Evolutionary conservation across 2,329 filamentous ascomycete species (phyloP).

Genomic region (Atkinsonella hypoxylon): DNA sequence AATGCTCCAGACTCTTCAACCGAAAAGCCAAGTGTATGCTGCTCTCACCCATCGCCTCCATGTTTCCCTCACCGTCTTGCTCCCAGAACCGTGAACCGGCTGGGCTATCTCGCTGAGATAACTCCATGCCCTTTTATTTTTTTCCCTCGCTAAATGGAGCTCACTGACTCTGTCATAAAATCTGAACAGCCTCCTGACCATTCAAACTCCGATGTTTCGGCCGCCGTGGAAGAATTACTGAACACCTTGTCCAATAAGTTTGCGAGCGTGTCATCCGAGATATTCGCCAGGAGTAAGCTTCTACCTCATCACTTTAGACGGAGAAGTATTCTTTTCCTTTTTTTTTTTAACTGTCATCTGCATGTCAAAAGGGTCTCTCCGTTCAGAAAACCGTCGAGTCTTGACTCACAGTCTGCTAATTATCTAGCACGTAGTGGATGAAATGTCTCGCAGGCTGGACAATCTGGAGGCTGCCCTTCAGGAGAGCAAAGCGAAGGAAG

Average conservation of each 20-base stretch:
- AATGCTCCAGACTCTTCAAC: neutral
- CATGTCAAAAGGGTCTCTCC: neutral
- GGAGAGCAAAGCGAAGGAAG: slow-evolving; percentile 37
- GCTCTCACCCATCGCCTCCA: neutral
- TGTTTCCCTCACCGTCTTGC: too few species aligned
- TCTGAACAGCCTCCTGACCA: slow-evolving; percentile 25
- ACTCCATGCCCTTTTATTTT: neutral
- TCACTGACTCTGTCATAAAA: neutral
- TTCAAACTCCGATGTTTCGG: slow-evolving; percentile 53
- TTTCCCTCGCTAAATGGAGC: neutral
- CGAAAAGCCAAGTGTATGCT: slow-evolving; percentile 1
- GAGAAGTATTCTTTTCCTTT: too few species aligned
- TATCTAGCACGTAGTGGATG: slow-evolving; percentile 58
- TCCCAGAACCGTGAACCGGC: too few species aligned
- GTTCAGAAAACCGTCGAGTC: neutral
- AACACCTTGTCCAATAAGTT: slow-evolving; percentile 81
- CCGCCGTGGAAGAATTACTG: slow-evolving; percentile 75
- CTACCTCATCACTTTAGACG: too few species aligned
- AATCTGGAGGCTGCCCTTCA: slow-evolving; percentile 65
- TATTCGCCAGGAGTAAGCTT: slow-evolving; percentile 71
- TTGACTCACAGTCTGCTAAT: neutral
- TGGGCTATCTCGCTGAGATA: neutral
- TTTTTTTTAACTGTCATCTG: neutral
- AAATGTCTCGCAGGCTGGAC: slow-evolving; percentile 80
- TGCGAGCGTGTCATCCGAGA: slow-evolving; percentile 69